phyloP scores from a whole-genome alignment of 441 rosid species.

The Kokia cookei region DNA sequence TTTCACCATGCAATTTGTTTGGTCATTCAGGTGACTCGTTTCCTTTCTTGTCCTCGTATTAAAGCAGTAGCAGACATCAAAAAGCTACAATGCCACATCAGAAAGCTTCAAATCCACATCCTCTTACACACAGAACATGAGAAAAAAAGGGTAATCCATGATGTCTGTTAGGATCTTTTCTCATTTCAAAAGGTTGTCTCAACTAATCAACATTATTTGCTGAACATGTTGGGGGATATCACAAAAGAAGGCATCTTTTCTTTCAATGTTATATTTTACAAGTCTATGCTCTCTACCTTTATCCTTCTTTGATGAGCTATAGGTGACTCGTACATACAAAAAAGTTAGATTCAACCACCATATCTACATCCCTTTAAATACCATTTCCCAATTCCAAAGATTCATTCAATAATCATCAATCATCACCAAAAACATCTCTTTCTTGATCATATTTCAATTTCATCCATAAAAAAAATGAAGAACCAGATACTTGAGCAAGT shows the following conservation, averaged over 20 bases:
- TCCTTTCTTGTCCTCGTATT: background rate
- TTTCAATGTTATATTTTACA: background rate
- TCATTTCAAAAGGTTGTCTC: background rate
- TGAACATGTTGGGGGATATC: too few relatives aligned
- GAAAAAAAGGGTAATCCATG: background rate
- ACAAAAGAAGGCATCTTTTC: background rate
- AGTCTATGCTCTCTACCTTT: background rate
- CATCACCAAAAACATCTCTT: background rate
- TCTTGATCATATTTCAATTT: background rate
- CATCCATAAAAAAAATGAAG: background rate
- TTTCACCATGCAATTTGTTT: background rate
- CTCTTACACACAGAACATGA: too few relatives aligned
- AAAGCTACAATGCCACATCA: background rate
- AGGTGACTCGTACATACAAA: slow-evolving; percentile 19
- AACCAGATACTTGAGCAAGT: background rate
- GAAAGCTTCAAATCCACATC: background rate
- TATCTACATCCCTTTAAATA: background rate
- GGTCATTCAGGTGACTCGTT: background rate
- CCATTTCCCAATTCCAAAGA: background rate
- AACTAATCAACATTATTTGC: background rate
- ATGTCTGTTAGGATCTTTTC: background rate
- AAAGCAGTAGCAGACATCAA: background rate
- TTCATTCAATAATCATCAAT: background rate
- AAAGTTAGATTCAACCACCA: slow-evolving; percentile 9
- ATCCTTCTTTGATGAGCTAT: slow-evolving; percentile 10